Percentiles rank a stretch among this genome's conserved stretches.
These are phyloP conservation scores for Phalaenopsis aphrodite DNA, from an alignment of 106 monocot genomes.

Conservation along the genomic window DNA sequence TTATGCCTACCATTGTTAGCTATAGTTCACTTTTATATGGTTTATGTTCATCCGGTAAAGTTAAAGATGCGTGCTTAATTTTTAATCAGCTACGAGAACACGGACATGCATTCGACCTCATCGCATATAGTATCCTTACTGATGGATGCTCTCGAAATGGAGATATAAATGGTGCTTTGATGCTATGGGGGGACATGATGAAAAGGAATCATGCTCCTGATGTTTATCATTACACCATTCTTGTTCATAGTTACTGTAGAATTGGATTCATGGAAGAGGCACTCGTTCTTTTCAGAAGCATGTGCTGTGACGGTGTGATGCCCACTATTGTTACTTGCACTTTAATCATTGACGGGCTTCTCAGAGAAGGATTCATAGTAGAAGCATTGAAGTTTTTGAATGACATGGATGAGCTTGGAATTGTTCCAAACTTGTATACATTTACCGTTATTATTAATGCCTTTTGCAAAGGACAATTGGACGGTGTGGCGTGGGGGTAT, in stretches of 20 bases:
- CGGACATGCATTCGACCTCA: constrained; percentile 1
- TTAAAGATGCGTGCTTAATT: constrained; percentile 1
- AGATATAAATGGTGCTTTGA: constrained; percentile 6
- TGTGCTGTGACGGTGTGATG: constrained; percentile 1
- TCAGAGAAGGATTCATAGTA: not conserved
- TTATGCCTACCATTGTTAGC: constrained; percentile 9
- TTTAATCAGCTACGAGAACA: not conserved
- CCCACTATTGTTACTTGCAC: constrained; percentile 22
- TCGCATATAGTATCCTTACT: constrained; percentile 16
- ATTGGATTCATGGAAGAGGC: constrained; percentile 4
- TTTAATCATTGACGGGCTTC: constrained; percentile 9
- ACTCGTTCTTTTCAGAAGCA: not conserved
- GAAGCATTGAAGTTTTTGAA: constrained; percentile 6
- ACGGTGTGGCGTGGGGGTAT: constrained; percentile 5
- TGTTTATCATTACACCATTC: constrained; percentile 5
- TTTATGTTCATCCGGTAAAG: constrained; percentile 9
- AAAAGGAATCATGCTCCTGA: constrained; percentile 8
- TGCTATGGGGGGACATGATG: constrained; percentile 4
- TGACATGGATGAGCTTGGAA: not conserved
- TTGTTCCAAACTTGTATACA: constrained; percentile 7
- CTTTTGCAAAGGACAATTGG: constrained; percentile 5
- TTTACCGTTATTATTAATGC: constrained; percentile 10
- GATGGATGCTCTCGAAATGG: constrained; percentile 8
- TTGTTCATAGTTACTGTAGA: constrained; percentile 9
- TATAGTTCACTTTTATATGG: constrained; percentile 9